Base-by-base conservation (phyloP, 179 eudicot species). In the Amaranthus tricolor region DNA sequence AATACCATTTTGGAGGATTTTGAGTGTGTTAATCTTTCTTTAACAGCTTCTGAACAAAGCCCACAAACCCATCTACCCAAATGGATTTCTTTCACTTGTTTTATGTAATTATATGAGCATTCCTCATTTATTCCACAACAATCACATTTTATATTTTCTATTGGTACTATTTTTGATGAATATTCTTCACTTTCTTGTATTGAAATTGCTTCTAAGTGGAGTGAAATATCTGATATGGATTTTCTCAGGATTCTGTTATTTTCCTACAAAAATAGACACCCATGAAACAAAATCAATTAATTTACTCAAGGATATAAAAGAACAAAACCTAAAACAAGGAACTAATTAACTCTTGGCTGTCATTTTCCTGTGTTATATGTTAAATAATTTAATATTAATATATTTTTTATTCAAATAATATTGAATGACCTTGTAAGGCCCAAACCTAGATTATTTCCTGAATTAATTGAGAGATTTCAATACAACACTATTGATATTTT, bases 101-200 rank as follows among this genome's bases (percentile, higher is more conserved):
- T 60, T 20, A 85, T 73, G 84, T 80, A 85, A 56, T 20, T 54
- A 31, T 5, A 21, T 45, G 86, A 78, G 71, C 86, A 83, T 43
- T 83, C 81, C 14, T 87, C 90, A 13, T 71, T 70, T 6, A 87
- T 74, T 55, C 88, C 89, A 75, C 93, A 89, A 62, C 89, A 86
- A 9, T 83, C 86, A 50, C 91, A 87, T 66, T 83, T 71, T 43
- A 79, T 87, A 77, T 76, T 77, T 51, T 76, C 51, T 5, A 77
- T 59, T 49, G 57, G 9, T 16, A 44, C 55, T 21, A 21, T 60
- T 7, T 11, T 48, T 1, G 49, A 48, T n/a, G 14, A 10, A 19
- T 0, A 6, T 2, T 2, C 20, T 9, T 53, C 70, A 11, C 52
- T 61, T 21, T 5, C 14, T 31, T 56, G 45, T 13, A 16, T 45